Percentiles rank a stretch among this genome's conserved stretches.
These are phyloP conservation scores for Stenogyne calaminthoides DNA, from an alignment of 305 asterid genomes.

Conservation along the genomic window DNA sequence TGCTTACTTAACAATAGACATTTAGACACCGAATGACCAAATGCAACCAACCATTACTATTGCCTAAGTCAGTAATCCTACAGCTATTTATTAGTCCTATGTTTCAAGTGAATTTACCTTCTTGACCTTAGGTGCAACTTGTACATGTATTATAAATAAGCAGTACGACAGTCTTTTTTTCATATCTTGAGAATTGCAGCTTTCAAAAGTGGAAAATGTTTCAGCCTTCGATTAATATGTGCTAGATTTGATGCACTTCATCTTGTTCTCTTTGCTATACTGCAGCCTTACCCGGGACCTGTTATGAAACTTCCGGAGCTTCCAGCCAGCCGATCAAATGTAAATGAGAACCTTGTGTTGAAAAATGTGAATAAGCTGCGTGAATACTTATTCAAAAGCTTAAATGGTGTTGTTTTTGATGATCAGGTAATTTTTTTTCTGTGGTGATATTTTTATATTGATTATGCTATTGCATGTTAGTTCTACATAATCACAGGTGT, in stretches of 20 bases:
- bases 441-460: neutral
- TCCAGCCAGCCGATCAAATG: constrained; percentile 41
- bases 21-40: constrained; percentile 11
- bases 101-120: neutral
- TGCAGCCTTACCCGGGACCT: constrained; percentile 45
- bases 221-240: constrained; percentile 10
- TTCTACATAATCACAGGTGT: neutral
- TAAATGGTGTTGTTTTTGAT: constrained; percentile 62
- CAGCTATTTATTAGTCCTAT: constrained; percentile 14
- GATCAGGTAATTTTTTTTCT: constrained; percentile 56
- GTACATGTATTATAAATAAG: neutral
- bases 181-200: constrained; percentile 10
- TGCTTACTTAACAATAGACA: constrained; percentile 6
- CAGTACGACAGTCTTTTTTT: neutral
- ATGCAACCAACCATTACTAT: constrained; percentile 4
- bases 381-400: constrained; percentile 53
- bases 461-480: neutral
- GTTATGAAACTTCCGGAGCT: constrained; percentile 42
- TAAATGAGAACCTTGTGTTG: constrained; percentile 41
- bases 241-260: constrained; percentile 16
- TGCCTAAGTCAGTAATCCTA: constrained; percentile 7
- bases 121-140: neutral
- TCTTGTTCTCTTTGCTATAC: constrained; percentile 30
- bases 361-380: constrained; percentile 63
- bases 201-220: constrained; percentile 20